Percentiles rank a stretch among this genome's conserved stretches.
phyloP scores from a whole-genome alignment of 345 rosid species.

The Balakata baccata region DNA sequence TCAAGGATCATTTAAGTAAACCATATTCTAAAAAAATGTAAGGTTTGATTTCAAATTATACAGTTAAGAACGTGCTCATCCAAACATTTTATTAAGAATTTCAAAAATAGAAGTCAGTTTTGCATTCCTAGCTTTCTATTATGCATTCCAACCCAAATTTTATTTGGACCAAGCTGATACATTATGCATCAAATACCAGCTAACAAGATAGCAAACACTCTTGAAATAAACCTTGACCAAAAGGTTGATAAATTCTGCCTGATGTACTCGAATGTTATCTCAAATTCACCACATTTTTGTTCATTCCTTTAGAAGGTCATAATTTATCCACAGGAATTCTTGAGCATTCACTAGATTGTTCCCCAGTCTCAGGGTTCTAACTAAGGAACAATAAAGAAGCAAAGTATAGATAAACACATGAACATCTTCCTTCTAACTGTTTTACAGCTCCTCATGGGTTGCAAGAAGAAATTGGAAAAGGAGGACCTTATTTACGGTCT shows the following conservation, averaged over 20 bases:
- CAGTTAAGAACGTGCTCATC: neutral
- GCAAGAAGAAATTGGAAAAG: neutral
- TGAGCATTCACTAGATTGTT: no score
- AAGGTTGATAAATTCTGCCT: no score
- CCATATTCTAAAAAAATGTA: neutral
- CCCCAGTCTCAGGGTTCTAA: neutral
- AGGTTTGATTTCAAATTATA: neutral
- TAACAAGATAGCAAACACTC: no score
- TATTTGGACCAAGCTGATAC: no score
- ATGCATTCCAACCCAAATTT: no score
- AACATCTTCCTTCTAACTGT: neutral
- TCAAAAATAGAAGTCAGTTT: neutral
- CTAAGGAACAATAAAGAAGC: neutral
- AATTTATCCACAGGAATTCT: no score
- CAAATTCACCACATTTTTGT: neutral
- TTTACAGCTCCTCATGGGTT: neutral
- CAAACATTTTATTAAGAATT: neutral
- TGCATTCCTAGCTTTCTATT: no score
- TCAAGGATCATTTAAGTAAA: slow-evolving; percentile 21
- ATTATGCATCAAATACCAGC: no score
- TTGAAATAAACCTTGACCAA: no score
- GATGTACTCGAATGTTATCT: neutral
- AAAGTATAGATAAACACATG: neutral
- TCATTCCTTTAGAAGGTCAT: no score
- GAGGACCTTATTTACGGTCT: neutral